A percentile compares a stretch with the other conserved stretches of the same genome.
Conservation (phyloP, 257 asterid genomes). For the Nicotiana benthamiana region DNA sequence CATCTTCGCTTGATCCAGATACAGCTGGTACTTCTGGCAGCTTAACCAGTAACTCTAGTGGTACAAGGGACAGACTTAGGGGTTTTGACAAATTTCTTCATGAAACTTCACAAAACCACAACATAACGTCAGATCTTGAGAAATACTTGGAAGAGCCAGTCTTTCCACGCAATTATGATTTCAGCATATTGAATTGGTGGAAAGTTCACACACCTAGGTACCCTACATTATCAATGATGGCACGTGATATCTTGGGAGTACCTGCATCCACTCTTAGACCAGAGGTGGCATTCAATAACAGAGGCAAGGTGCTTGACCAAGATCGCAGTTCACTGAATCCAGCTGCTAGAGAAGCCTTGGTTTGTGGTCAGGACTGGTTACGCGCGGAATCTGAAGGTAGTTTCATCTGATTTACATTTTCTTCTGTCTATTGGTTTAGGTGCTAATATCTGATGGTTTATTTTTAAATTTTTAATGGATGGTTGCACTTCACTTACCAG, state of each 20-base stretch:
- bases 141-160: slow-evolving; percentile 85
- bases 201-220: slow-evolving; percentile 96
- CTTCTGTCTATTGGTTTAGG: background rate
- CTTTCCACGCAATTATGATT: slow-evolving; percentile 79
- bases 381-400: slow-evolving; percentile 65
- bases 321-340: slow-evolving; percentile 52
- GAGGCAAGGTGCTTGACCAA: slow-evolving; percentile 63
- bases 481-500: slow-evolving; percentile 22
- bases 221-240: slow-evolving; percentile 88
- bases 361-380: slow-evolving; percentile 96
- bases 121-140: slow-evolving; percentile 65
- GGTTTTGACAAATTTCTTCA: slow-evolving; percentile 86
- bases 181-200: slow-evolving; percentile 96
- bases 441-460: background rate
- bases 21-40: slow-evolving; percentile 32
- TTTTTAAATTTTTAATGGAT: background rate
- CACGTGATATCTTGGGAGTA: slow-evolving; percentile 78
- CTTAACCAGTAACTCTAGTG: slow-evolving; percentile 37
- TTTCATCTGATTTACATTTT: background rate
- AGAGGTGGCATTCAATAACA: slow-evolving; percentile 56
- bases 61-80: slow-evolving; percentile 67
- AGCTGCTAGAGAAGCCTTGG: slow-evolving; percentile 73
- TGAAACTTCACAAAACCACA: slow-evolving; percentile 68
- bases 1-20: slow-evolving; percentile 43
- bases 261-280: slow-evolving; percentile 76